phyloP scores from a whole-genome alignment of 2,329 filamentous ascomycete genomes.

The Ceratocystis cubensis region DNA sequence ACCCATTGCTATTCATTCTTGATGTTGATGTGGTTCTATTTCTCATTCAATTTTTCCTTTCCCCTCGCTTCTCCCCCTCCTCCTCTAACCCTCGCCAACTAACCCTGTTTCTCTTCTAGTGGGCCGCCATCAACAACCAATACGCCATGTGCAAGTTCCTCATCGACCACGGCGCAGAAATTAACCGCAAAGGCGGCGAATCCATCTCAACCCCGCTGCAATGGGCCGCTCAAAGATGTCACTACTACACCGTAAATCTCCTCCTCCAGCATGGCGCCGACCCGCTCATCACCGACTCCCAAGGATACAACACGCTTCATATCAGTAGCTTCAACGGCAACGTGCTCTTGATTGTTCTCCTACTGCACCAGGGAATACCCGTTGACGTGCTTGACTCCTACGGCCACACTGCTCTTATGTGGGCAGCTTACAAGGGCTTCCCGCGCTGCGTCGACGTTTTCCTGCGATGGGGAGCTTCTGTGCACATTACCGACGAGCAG shows the following conservation, averaged over 20 bases:
- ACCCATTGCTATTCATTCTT: no score
- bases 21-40: not conserved
- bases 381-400: constrained; percentile 83
- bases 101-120: constrained; percentile 41
- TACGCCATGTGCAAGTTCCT: constrained; percentile 95
- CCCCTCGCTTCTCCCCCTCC: not conserved
- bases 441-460: constrained; percentile 86
- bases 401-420: constrained; percentile 93
- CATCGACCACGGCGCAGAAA: constrained; percentile 68
- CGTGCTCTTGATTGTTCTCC: constrained; percentile 72
- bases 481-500: constrained; percentile 79
- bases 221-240: constrained; percentile 92
- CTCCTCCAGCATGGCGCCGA: constrained; percentile 86
- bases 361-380: constrained; percentile 89
- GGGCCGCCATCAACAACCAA: constrained; percentile 98
- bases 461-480: constrained; percentile 86
- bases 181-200: constrained; percentile 92
- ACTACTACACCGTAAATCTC: constrained; percentile 92
- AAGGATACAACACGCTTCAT: constrained; percentile 96
- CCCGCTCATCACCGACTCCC: constrained; percentile 78
- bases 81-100: constrained; percentile 21
- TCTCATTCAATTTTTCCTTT: not conserved
- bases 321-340: constrained; percentile 96
- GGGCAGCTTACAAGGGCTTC: constrained; percentile 96
- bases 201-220: constrained; percentile 87